Conservation (phyloP, 2,329 filamentous ascomycete genomes). For the Venturia pyrina region DNA sequence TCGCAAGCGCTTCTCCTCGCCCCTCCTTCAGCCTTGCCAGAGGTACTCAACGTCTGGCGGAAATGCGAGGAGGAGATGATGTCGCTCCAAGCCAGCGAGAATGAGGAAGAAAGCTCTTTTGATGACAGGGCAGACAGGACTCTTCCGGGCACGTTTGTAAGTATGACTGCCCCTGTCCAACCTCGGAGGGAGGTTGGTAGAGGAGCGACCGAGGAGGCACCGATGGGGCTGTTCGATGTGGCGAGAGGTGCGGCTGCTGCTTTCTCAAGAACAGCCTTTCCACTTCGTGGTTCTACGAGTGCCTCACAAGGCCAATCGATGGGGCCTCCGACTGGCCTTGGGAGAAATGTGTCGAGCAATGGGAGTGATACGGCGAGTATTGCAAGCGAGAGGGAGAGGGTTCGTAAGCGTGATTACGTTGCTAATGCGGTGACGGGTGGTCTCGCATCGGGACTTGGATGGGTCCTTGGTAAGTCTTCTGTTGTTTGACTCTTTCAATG, state of each 20-base stretch:
- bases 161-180: constrained; percentile 23
- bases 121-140: constrained; percentile 42
- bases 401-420: constrained; percentile 64
- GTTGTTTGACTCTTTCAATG: not conserved
- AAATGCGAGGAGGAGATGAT: constrained; percentile 71
- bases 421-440: constrained; percentile 54
- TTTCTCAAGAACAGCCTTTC: constrained; percentile 37
- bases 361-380: constrained; percentile 17
- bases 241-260: constrained; percentile 39
- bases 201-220: constrained; percentile 36
- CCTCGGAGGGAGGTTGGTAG: constrained; percentile 32
- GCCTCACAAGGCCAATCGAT: constrained; percentile 10
- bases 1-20: constrained; percentile 66
- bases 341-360: constrained; percentile 21
- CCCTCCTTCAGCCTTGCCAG: constrained; percentile 57
- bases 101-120: constrained; percentile 59
- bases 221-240: constrained; percentile 44
- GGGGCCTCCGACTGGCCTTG: constrained; percentile 17
- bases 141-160: constrained; percentile 37
- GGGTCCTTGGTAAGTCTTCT: constrained; percentile 45
- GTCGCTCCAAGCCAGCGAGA: constrained; percentile 54
- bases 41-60: constrained; percentile 65
- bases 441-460: constrained; percentile 52
- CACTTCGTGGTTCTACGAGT: constrained; percentile 22
- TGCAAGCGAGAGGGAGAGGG: constrained; percentile 29